phyloP scores from a whole-genome alignment of 495 filamentous ascomycete genomes.

The Rostrohypoxylon terebratum region DNA sequence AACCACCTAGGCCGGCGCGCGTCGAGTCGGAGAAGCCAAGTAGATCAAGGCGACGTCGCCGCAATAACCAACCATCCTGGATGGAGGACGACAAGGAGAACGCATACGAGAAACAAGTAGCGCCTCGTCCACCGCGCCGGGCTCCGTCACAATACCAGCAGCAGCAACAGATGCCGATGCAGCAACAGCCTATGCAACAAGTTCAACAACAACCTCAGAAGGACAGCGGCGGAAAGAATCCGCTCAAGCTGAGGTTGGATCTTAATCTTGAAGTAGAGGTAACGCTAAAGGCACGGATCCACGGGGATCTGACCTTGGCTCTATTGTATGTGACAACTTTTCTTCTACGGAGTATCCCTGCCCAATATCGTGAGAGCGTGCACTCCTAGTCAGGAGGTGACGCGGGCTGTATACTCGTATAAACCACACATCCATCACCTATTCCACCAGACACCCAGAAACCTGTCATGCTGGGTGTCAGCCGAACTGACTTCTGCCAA shows the following conservation, averaged over 20 bases:
- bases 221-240: slow-evolving; percentile 65
- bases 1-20: slow-evolving; percentile 34
- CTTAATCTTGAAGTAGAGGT: slow-evolving; percentile 91
- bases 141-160: slow-evolving; percentile 61
- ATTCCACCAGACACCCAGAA: slow-evolving; percentile 5
- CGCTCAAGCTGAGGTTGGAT: slow-evolving; percentile 81
- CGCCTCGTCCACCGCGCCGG: slow-evolving; percentile 46
- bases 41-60: slow-evolving; percentile 45
- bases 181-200: slow-evolving; percentile 64
- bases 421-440: background rate
- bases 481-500: slow-evolving; percentile 30
- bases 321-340: slow-evolving; percentile 73
- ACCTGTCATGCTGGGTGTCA: slow-evolving; percentile 19
- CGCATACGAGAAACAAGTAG: slow-evolving; percentile 43
- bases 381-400: background rate
- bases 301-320: slow-evolving; percentile 87
- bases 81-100: slow-evolving; percentile 45
- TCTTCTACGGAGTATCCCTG: slow-evolving; percentile 4
- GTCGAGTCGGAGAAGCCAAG: slow-evolving; percentile 45
- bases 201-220: slow-evolving; percentile 53
- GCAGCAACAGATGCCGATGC: slow-evolving; percentile 42
- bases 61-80: slow-evolving; percentile 48
- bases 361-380: slow-evolving; percentile 5
- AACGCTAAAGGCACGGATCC: slow-evolving; percentile 90
- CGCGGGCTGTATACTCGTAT: background rate